Percentiles rank a stretch among this genome's conserved stretches.
These are phyloP conservation scores for Paraglomus brasilianum DNA, from an alignment of 192 early-diverging fungal genomes.

Conservation along the genomic window DNA sequence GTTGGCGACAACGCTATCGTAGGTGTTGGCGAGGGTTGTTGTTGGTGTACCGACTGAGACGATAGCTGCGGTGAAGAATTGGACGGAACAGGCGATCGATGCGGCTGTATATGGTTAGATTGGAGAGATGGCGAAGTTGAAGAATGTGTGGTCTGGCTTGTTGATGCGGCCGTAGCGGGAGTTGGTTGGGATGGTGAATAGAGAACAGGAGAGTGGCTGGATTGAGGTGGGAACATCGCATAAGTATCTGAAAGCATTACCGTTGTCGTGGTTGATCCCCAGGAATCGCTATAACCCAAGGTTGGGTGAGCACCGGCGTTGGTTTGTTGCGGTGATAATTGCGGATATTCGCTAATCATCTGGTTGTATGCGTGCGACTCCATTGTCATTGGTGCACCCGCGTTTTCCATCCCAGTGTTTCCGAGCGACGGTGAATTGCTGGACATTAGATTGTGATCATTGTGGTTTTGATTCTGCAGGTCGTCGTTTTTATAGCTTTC, in stretches of 20 bases:
- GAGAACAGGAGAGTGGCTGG: neutral
- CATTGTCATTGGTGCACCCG: too few species aligned
- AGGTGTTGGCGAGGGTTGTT: conserved; percentile 4
- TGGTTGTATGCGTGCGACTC: too few species aligned
- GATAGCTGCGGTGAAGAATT: neutral
- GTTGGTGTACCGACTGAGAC: neutral
- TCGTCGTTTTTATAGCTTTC: too few species aligned
- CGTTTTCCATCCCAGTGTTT: too few species aligned
- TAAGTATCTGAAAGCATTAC: conserved; percentile 20
- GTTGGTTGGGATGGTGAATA: neutral
- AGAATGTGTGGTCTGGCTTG: neutral
- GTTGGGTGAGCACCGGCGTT: neutral
- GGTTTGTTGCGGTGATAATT: conserved; percentile 14
- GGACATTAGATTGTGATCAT: conserved; percentile 13
- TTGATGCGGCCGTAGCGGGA: neutral
- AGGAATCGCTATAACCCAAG: conserved; percentile 20
- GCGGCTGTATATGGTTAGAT: conserved; percentile 6
- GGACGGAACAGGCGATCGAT: neutral
- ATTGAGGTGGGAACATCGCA: neutral
- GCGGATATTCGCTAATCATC: too few species aligned
- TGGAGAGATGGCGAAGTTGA: neutral
- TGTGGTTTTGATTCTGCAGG: neutral
- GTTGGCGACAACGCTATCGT: conserved; percentile 1
- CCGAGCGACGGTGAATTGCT: conserved; percentile 1
- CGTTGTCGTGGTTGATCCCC: neutral